Evolutionary conservation across 768 basidiomycete species (phyloP).

Genomic region (Austroboletus eburneus): DNA sequence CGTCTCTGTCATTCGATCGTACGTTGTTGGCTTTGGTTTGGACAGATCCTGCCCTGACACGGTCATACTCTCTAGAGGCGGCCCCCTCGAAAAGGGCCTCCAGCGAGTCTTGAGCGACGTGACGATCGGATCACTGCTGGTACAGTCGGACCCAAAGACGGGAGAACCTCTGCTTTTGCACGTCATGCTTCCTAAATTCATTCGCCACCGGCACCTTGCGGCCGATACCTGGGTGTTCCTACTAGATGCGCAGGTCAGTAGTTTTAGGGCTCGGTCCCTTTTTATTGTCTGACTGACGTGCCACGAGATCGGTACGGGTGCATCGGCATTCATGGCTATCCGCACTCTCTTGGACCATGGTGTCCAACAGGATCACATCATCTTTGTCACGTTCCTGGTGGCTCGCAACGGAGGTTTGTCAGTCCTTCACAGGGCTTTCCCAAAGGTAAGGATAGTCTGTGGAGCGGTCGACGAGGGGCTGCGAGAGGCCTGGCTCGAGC

Average conservation of each 20-base stretch:
- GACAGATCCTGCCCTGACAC: background rate
- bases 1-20: constrained; percentile 87
- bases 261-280: background rate
- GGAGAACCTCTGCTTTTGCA: constrained; percentile 90
- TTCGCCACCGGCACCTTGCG: constrained; percentile 65
- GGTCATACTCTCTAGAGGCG: constrained; percentile 51
- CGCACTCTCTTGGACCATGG: constrained; percentile 93
- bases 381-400: constrained; percentile 88
- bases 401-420: constrained; percentile 77
- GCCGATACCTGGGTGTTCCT: constrained; percentile 77
- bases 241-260: constrained; percentile 76
- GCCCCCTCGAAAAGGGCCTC: constrained; percentile 89
- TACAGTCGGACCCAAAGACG: constrained; percentile 80
- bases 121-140: constrained; percentile 81
- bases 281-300: background rate
- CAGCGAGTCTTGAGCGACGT: constrained; percentile 82
- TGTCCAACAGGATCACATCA: constrained; percentile 74
- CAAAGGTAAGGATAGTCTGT: constrained; percentile 77
- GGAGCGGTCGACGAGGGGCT: constrained; percentile 79
- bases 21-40: constrained; percentile 29
- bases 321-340: constrained; percentile 92
- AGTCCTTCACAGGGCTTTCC: constrained; percentile 79
- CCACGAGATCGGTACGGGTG: constrained; percentile 86
- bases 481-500: constrained; percentile 68
- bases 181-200: constrained; percentile 66